Conservation (phyloP, 305 asterid genomes). For the Lippia alba region DNA sequence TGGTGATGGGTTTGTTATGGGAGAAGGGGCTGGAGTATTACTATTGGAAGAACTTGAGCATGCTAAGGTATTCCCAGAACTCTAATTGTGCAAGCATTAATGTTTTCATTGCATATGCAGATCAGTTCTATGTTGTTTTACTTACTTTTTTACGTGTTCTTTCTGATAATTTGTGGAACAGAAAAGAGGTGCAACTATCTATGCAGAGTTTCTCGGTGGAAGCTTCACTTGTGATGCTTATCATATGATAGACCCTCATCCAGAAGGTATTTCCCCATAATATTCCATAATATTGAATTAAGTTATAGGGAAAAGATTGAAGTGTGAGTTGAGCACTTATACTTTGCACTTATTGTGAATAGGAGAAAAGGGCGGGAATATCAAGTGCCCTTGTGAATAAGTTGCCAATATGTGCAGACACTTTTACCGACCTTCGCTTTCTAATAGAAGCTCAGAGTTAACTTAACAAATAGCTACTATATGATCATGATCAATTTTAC, state of each 20-base stretch:
- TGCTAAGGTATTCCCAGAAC: conserved; percentile 65
- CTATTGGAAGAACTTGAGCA: conserved; percentile 92
- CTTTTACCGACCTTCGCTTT: not conserved
- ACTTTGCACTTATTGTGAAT: not conserved
- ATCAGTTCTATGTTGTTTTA: conserved; percentile 3
- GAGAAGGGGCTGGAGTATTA: conserved; percentile 95
- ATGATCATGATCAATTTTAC: conserved; percentile 2
- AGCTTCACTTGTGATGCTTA: conserved; percentile 95
- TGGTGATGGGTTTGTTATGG: conserved; percentile 97
- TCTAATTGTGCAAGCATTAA: conserved; percentile 15
- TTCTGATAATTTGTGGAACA: conserved; percentile 38
- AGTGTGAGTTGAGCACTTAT: not conserved
- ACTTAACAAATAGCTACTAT: not conserved
- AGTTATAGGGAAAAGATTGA: conserved; percentile 18
- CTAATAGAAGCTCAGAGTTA: not conserved
- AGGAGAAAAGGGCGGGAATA: conserved; percentile 9
- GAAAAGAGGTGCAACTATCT: conserved; percentile 86
- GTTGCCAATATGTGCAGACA: not conserved
- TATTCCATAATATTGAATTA: conserved; percentile 22
- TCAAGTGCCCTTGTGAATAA: conserved; percentile 15
- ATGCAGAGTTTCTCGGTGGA: conserved; percentile 97
- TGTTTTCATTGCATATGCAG: conserved; percentile 19
- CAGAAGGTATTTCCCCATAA: conserved; percentile 63
- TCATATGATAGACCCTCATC: conserved; percentile 97
- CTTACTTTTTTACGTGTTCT: conserved; percentile 8